These are phyloP conservation scores for Nemania abortiva DNA, from an alignment of 2,329 filamentous ascomycete species.

Conservation along the genomic window DNA sequence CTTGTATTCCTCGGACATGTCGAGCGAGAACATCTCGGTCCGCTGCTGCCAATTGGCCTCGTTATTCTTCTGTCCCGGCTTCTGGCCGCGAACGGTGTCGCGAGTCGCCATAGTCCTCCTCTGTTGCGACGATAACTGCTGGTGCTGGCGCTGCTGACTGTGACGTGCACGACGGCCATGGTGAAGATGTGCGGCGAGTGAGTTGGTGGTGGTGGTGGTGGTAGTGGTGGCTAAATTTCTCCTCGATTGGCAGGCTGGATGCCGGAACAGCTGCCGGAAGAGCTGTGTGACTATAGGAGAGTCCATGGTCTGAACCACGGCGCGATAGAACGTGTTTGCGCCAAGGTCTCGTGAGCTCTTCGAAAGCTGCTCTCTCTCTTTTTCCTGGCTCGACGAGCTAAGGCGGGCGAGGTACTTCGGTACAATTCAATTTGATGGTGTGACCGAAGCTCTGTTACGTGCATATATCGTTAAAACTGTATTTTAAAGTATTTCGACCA, in stretches of 20 bases:
- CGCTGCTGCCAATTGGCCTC: conserved; percentile 90
- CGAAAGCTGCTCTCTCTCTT: conserved; percentile 1
- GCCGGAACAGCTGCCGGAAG: conserved; percentile 86
- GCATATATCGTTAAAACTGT: conserved; percentile 11
- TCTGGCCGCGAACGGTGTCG: conserved; percentile 46
- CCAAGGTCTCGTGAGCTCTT: conserved; percentile 39
- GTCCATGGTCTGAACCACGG: conserved; percentile 71
- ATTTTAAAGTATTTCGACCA: neutral
- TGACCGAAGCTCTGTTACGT: conserved; percentile 12
- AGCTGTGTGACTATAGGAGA: conserved; percentile 81
- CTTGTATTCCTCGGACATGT: conserved; percentile 84
- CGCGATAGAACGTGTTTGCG: conserved; percentile 36
- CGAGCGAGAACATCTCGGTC: conserved; percentile 77
- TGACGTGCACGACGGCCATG: conserved; percentile 55
- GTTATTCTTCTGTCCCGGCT: conserved; percentile 52
- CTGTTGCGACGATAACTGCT: conserved; percentile 46
- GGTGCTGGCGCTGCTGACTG: conserved; percentile 33
- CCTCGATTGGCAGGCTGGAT: conserved; percentile 72
- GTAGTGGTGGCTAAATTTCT: conserved; percentile 53
- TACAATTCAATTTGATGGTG: neutral
- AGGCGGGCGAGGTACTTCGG: neutral
- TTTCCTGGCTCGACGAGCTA: neutral
- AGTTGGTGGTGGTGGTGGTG: conserved; percentile 28
- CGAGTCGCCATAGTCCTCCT: conserved; percentile 50
- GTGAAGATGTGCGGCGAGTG: conserved; percentile 55